phyloP scores from a whole-genome alignment of 495 filamentous ascomycete species.

The Penicillium canescens region DNA sequence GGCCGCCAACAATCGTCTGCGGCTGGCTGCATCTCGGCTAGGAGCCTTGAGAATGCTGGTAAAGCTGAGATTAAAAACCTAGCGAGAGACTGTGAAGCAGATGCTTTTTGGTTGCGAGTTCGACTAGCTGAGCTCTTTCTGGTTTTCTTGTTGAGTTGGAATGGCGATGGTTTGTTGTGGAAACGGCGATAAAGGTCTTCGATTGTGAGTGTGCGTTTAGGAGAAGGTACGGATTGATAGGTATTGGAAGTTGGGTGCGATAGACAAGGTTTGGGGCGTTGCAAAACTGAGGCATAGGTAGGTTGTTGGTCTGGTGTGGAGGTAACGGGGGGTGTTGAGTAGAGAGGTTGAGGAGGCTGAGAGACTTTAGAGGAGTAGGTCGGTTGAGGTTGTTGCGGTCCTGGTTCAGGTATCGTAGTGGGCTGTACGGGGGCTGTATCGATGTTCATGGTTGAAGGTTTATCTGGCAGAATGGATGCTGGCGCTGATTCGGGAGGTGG shows the following conservation, averaged over 20 bases:
- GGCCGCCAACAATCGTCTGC: constrained; percentile 5
- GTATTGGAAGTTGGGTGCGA: too few relatives aligned
- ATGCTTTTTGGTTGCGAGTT: too few relatives aligned
- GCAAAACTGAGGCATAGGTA: too few relatives aligned
- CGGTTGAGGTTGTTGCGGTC: background rate
- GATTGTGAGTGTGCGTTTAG: too few relatives aligned
- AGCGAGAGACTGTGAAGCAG: too few relatives aligned
- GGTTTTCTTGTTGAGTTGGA: too few relatives aligned
- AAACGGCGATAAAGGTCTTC: too few relatives aligned
- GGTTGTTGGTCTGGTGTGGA: constrained; percentile 3
- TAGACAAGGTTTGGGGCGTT: too few relatives aligned
- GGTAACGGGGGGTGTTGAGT: background rate
- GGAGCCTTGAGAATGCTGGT: background rate
- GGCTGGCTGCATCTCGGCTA: constrained; percentile 8
- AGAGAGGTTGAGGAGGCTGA: background rate
- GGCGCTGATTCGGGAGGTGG: background rate
- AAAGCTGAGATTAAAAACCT: constrained; percentile 8
- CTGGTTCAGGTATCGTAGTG: background rate
- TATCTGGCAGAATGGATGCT: constrained; percentile 1
- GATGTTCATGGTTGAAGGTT: background rate
- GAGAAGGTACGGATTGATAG: too few relatives aligned
- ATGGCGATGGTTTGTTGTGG: too few relatives aligned
- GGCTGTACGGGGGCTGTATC: background rate
- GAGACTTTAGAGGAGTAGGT: background rate
- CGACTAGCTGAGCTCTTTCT: too few relatives aligned